These are phyloP conservation scores for Chrysosphaeria jannelii DNA, from an alignment of 2,329 filamentous ascomycete genomes.

Conservation along the genomic window DNA sequence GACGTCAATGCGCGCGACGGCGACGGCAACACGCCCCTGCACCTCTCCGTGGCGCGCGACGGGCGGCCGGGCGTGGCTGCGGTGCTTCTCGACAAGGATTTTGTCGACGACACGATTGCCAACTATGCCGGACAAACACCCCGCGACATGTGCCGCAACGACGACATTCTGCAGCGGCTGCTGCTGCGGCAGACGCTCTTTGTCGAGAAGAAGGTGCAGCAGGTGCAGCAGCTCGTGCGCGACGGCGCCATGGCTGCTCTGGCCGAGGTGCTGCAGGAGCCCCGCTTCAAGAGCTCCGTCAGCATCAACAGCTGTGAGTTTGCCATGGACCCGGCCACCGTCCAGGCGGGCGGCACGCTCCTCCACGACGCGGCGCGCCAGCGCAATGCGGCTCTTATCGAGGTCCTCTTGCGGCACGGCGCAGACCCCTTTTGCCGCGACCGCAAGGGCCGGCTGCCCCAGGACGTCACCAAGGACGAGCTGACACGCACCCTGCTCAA, in stretches of 20 bases:
- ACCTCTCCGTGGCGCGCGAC: slow-evolving; percentile 59
- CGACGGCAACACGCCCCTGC: slow-evolving; percentile 81
- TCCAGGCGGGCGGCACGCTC: slow-evolving; percentile 64
- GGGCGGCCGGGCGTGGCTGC: slow-evolving; percentile 57
- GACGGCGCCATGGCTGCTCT: slow-evolving; percentile 46
- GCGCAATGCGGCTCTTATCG: slow-evolving; percentile 63
- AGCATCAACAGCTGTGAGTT: slow-evolving; percentile 86
- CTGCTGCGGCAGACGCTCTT: slow-evolving; percentile 76
- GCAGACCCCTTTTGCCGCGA: slow-evolving; percentile 89
- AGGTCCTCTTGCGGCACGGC: slow-evolving; percentile 71
- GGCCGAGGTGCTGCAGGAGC: slow-evolving; percentile 56
- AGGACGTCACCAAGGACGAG: slow-evolving; percentile 91
- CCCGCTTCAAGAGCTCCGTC: slow-evolving; percentile 54
- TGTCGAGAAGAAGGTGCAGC: slow-evolving; percentile 56
- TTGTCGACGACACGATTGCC: slow-evolving; percentile 62
- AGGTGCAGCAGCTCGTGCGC: slow-evolving; percentile 53
- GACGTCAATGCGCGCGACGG: slow-evolving; percentile 77
- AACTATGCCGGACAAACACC: slow-evolving; percentile 68
- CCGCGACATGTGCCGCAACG: slow-evolving; percentile 65
- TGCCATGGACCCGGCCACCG: slow-evolving; percentile 46
- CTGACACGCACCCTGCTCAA: slow-evolving; percentile 68
- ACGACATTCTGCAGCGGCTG: slow-evolving; percentile 84
- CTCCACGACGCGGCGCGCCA: slow-evolving; percentile 80
- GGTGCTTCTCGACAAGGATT: slow-evolving; percentile 51
- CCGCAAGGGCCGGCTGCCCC: slow-evolving; percentile 78